phyloP scores from a whole-genome alignment of 805 yeast species.

The Ogataea neopini region DNA sequence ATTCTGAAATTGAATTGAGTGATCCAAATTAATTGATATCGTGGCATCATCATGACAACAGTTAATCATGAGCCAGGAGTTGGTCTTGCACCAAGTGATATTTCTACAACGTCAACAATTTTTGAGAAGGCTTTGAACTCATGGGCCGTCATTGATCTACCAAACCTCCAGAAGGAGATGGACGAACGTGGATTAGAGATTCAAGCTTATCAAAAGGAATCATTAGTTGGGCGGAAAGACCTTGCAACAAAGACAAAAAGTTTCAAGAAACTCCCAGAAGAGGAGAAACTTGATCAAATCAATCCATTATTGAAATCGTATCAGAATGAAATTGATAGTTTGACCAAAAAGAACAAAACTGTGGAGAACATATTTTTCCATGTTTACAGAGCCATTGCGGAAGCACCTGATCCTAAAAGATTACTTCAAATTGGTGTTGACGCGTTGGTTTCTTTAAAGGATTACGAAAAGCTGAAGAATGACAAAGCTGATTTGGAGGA shows the following conservation, averaged over 20 bases:
- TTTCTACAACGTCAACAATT: slow-evolving; percentile 12
- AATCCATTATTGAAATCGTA: slow-evolving; percentile 72
- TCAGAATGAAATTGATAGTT: slow-evolving; percentile 82
- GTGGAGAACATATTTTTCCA: slow-evolving; percentile 75
- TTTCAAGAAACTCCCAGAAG: slow-evolving; percentile 71
- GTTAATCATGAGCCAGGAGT: slow-evolving; percentile 6
- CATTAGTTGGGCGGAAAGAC: slow-evolving; percentile 69
- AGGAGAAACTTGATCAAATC: slow-evolving; percentile 63
- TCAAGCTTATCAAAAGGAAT: slow-evolving; percentile 65
- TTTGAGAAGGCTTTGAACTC: slow-evolving; percentile 63
- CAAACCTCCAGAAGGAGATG: slow-evolving; percentile 66
- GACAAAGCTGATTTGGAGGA: slow-evolving; percentile 56
- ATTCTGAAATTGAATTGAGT: background rate
- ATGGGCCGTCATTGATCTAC: slow-evolving; percentile 76
- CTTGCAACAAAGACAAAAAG: slow-evolving; percentile 84
- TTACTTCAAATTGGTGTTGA: slow-evolving; percentile 69
- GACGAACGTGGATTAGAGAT: slow-evolving; percentile 76
- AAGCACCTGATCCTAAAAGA: slow-evolving; percentile 93
- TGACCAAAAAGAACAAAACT: slow-evolving; percentile 74
- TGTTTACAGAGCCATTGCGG: slow-evolving; percentile 73
- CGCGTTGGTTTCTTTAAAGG: slow-evolving; percentile 50
- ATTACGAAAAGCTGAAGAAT: slow-evolving; percentile 49
- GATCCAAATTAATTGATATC: background rate
- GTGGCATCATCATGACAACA: slow-evolving; percentile 4
- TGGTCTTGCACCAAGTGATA: slow-evolving; percentile 11